phyloP scores from a whole-genome alignment of 257 asterid genomes.

The Salvia rosmarinus region DNA sequence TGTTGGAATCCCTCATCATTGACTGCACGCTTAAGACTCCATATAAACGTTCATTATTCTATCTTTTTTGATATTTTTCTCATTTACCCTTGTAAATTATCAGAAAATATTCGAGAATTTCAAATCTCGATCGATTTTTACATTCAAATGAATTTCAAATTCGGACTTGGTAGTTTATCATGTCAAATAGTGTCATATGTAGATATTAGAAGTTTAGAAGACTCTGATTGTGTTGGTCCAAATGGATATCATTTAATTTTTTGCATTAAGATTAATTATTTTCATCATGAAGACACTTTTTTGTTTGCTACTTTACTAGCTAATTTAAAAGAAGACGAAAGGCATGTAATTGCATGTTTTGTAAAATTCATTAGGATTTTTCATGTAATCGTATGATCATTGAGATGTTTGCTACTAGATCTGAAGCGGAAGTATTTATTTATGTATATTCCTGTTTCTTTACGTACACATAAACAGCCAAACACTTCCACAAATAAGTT shows the following conservation, averaged over 20 bases:
- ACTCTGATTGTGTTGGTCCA: slow-evolving; percentile 13
- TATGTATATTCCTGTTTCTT: not conserved
- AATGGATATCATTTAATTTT: not conserved
- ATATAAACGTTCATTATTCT: not conserved
- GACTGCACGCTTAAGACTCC: slow-evolving; percentile 18
- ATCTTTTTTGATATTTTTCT: no score
- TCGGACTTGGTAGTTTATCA: not conserved
- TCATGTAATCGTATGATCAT: no score
- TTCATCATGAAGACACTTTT: not conserved
- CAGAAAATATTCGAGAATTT: not conserved
- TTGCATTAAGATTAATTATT: not conserved
- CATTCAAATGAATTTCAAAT: not conserved
- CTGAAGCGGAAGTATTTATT: not conserved
- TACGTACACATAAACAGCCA: not conserved
- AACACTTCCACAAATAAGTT: not conserved
- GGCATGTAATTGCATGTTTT: slow-evolving; percentile 7
- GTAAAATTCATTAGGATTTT: not conserved
- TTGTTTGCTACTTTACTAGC: not conserved
- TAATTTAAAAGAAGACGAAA: slow-evolving; percentile 17
- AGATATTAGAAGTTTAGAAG: not conserved
- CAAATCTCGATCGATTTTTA: not conserved
- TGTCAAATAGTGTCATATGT: not conserved
- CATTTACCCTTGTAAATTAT: no score
- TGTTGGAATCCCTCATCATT: slow-evolving; percentile 24
- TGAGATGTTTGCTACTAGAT: slow-evolving; percentile 10